These are phyloP conservation scores for Phylloporus sp. DNA, from an alignment of 1,284 basidiomycete species.

Conservation along the genomic window DNA sequence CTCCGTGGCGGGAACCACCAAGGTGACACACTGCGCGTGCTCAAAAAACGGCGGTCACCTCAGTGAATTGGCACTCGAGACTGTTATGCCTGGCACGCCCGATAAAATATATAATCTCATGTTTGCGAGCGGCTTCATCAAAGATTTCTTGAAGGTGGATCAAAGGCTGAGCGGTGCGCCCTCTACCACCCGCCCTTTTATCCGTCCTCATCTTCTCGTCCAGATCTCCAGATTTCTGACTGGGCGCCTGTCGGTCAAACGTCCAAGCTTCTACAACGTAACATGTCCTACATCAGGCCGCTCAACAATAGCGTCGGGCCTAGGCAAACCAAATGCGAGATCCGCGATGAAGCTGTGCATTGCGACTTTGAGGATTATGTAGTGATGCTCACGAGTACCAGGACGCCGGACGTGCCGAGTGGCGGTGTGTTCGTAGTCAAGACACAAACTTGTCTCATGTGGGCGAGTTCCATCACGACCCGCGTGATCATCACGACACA, in stretches of 20 bases:
- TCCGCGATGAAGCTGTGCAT: conserved; percentile 83
- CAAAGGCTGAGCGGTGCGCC: conserved; percentile 88
- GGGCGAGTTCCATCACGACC: conserved; percentile 83
- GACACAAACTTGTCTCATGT: conserved; percentile 93
- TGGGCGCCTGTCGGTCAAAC: conserved; percentile 74
- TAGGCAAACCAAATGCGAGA: conserved; percentile 93
- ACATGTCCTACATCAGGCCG: conserved; percentile 97
- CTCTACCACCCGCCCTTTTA: not conserved
- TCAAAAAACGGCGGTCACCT: conserved; percentile 76
- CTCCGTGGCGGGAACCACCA: conserved; percentile 32
- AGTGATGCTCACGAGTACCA: conserved; percentile 86
- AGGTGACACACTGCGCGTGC: conserved; percentile 78
- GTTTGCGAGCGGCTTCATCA: conserved; percentile 96
- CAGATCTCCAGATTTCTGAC: conserved; percentile 92
- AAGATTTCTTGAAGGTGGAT: conserved; percentile 87
- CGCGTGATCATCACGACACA: conserved; percentile 87
- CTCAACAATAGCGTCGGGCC: conserved; percentile 89
- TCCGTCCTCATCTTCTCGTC: conserved; percentile 5
- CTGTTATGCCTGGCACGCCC: conserved; percentile 84
- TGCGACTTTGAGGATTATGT: conserved; percentile 89
- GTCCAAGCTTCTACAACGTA: conserved; percentile 77
- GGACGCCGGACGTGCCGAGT: conserved; percentile 93
- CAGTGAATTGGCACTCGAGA: conserved; percentile 76
- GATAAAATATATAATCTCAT: conserved; percentile 97
- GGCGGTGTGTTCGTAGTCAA: conserved; percentile 93